Evolutionary conservation across 768 basidiomycete species (phyloP), one percentile per base, ranked within the genome.

Genomic region (Auricularia auricula-judae): DNA sequence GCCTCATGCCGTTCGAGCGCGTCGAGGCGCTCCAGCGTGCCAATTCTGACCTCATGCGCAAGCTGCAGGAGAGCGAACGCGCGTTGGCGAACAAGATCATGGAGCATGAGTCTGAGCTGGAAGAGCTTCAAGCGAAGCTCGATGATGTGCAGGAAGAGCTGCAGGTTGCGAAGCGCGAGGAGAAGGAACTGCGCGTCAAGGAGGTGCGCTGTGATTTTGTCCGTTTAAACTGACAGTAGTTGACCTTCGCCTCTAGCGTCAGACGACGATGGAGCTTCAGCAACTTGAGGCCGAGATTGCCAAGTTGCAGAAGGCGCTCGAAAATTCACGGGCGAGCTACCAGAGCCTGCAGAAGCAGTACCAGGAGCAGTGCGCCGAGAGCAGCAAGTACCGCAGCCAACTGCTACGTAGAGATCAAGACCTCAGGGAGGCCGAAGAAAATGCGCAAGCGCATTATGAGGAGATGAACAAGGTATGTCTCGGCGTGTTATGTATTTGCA

Each of bases 151-250:
- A 82, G 67, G 82, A 78, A 12, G 95, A 97, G 73, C 78, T 97
- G 7, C 86, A 79, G 14, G 81, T 87, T 4, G 87, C 89, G 3
- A 90, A 91, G 73, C 82, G 91, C 47, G 93, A 98, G 70, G 94
- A 98, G 75, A 97, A 98, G 76, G 95, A 98, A 70, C 74, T 96
- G 68, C 80, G 91, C 56, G 79, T 83, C 12, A 95, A 94, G 74
- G 95, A 97, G 79, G 91, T 91, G 65, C 10, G 68, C 76, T 42
- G 0, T 3, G 2, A 53, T 65, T 23, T 29, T 29, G 29, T 29
- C 51, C 64, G 47, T 7, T 66, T 34, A 59, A 54, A 10, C n/a
- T 10, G 53, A 10, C 18, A 66, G 3, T 64, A 63, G 11, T 70
- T 76, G 33, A 68, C 63, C 44, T 62, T 65, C 69, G 65, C 14